A percentile compares a stretch with the other conserved stretches of the same genome.
phyloP scores from a whole-genome alignment of 805 yeast species.

The Maudiozyma bulderi region DNA sequence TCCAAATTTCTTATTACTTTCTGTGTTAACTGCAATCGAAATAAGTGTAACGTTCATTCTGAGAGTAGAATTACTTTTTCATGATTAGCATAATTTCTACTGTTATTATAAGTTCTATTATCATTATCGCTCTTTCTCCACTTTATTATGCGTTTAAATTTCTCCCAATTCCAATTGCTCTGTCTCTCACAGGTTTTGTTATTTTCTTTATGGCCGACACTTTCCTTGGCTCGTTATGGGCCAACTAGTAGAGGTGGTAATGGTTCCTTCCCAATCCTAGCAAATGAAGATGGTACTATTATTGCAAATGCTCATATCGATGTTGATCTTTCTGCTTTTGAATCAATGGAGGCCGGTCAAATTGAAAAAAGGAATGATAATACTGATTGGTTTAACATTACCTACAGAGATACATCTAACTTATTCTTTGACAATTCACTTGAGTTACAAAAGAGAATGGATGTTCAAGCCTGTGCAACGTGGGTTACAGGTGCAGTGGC shows the following conservation, averaged over 20 bases:
- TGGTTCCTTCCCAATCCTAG: not conserved
- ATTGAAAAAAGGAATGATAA: not conserved
- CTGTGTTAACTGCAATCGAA: no score
- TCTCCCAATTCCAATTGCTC: not conserved
- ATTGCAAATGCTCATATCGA: not conserved
- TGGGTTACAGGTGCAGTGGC: slow-evolving; percentile 1
- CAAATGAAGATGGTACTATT: not conserved
- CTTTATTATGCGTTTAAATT: not conserved
- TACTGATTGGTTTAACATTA: not conserved
- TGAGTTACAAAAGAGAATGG: not conserved
- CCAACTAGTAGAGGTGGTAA: not conserved
- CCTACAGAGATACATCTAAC: not conserved
- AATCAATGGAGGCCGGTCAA: not conserved
- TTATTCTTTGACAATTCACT: not conserved
- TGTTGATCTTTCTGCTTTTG: not conserved
- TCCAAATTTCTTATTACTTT: no score
- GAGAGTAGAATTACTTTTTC: no score
- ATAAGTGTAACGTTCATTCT: no score
- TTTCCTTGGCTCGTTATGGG: not conserved
- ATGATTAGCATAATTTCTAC: not conserved
- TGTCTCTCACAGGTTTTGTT: not conserved
- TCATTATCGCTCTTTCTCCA: not conserved
- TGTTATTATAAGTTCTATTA: not conserved
- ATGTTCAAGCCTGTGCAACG: not conserved
- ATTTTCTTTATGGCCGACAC: not conserved